Conservation (phyloP, 805 yeast genomes). For the Jamesozyma hellenica region DNA sequence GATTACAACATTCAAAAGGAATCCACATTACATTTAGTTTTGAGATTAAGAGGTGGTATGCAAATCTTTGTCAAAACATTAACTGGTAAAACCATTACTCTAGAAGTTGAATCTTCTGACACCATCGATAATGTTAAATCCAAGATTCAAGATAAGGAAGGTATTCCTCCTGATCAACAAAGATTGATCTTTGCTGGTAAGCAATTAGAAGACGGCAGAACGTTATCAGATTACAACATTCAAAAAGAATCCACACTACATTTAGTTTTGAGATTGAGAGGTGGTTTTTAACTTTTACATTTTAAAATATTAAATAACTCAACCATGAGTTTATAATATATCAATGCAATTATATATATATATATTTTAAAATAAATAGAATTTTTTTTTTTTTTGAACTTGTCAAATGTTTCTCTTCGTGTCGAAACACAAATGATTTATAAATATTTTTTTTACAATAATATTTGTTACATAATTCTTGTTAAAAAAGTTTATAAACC, state of each 20-base stretch:
- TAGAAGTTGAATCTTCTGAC: constrained; percentile 91
- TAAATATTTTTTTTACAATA: too few species aligned
- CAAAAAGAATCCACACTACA: constrained; percentile 65
- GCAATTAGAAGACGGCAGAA: constrained; percentile 63
- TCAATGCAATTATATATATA: not conserved
- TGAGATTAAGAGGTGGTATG: constrained; percentile 82
- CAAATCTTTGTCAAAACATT: constrained; percentile 95
- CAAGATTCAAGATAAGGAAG: constrained; percentile 62
- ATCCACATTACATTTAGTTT: constrained; percentile 74
- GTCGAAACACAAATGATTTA: too few species aligned
- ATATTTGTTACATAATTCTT: too few species aligned
- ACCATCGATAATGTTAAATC: constrained; percentile 89
- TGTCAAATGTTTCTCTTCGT: too few species aligned
- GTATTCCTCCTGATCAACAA: constrained; percentile 65
- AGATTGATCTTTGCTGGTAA: constrained; percentile 64
- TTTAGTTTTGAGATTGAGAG: constrained; percentile 64
- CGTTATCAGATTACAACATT: constrained; percentile 60
- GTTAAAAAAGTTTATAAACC: constrained; percentile 5
- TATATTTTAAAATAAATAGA: too few species aligned
- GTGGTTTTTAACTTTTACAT: too few species aligned
- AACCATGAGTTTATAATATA: not conserved
- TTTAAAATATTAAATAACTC: not conserved
- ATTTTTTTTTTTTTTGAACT: too few species aligned
- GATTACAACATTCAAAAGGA: constrained; percentile 96
- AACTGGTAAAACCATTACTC: constrained; percentile 94